These are phyloP conservation scores for Cytospora paraplurivora DNA, from an alignment of 2,329 filamentous ascomycete species.

Conservation along the genomic window DNA sequence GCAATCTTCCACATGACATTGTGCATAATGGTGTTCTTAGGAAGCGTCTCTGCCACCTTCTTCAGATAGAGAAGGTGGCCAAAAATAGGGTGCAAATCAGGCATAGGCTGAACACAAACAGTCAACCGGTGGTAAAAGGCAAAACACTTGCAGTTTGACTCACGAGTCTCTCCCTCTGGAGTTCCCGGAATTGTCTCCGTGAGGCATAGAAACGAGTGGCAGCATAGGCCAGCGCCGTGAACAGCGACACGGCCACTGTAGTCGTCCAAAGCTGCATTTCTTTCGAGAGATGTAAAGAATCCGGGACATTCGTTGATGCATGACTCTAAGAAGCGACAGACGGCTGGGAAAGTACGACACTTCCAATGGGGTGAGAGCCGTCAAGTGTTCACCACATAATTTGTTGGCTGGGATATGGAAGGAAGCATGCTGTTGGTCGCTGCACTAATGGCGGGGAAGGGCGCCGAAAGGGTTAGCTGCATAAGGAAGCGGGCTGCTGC, in stretches of 20 bases:
- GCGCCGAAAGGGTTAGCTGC: not conserved
- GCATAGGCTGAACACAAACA: not conserved
- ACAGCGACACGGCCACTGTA: not conserved
- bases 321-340: not conserved
- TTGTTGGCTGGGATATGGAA: too few relatives aligned
- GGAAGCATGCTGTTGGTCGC: too few relatives aligned
- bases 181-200: not conserved
- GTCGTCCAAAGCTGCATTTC: conserved; percentile 5
- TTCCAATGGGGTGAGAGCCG: too few relatives aligned
- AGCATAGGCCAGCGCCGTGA: not conserved
- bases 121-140: not conserved
- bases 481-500: not conserved
- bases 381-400: too few relatives aligned
- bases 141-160: not conserved
- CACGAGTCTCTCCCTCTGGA: not conserved
- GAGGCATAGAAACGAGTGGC: not conserved
- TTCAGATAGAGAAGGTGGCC: conserved; percentile 31
- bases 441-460: too few relatives aligned
- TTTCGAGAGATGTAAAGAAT: not conserved
- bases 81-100: conserved; percentile 26
- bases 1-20: conserved; percentile 29
- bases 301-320: not conserved
- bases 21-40: conserved; percentile 29
- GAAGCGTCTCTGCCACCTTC: conserved; percentile 24
- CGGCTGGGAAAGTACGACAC: too few relatives aligned